A percentile compares a stretch with the other conserved stretches of the same genome.
phyloP scores from a whole-genome alignment of 106 monocot genomes.

The Dendrobium nobile region DNA sequence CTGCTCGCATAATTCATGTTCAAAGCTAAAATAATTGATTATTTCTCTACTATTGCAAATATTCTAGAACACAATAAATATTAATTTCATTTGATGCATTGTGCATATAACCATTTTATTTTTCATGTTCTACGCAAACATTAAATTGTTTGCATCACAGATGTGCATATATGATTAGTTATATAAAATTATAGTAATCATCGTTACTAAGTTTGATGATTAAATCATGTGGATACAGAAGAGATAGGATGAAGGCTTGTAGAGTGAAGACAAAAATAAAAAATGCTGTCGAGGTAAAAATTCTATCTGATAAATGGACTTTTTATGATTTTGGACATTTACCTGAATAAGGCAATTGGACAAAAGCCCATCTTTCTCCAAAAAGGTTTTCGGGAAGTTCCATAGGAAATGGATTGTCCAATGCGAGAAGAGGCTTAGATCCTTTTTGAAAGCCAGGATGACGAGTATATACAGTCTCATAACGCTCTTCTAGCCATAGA shows the following conservation, averaged over 20 bases:
- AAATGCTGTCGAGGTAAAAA: neutral
- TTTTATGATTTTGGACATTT: neutral
- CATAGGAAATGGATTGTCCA: conserved; percentile 92
- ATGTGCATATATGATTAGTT: no score
- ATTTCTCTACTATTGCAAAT: no score
- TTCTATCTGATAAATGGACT: no score
- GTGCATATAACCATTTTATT: no score
- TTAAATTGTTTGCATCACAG: no score
- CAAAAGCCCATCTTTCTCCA: conserved; percentile 96
- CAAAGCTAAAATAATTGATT: no score
- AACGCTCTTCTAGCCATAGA: conserved; percentile 92
- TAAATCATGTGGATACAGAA: neutral
- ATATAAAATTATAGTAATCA: no score
- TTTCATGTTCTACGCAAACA: no score
- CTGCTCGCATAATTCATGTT: no score
- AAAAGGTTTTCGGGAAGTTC: conserved; percentile 88
- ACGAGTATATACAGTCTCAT: conserved; percentile 64
- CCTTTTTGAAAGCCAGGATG: conserved; percentile 95
- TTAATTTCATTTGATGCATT: no score
- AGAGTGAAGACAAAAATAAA: neutral
- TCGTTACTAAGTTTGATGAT: neutral
- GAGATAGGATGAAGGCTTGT: neutral
- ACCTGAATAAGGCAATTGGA: conserved; percentile 91
- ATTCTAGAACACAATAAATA: no score
- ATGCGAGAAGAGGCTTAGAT: conserved; percentile 75